Evolutionary conservation across 805 yeast species (phyloP), one percentile per base, ranked within the genome.

Genomic region (Wickerhamomyces alni): DNA sequence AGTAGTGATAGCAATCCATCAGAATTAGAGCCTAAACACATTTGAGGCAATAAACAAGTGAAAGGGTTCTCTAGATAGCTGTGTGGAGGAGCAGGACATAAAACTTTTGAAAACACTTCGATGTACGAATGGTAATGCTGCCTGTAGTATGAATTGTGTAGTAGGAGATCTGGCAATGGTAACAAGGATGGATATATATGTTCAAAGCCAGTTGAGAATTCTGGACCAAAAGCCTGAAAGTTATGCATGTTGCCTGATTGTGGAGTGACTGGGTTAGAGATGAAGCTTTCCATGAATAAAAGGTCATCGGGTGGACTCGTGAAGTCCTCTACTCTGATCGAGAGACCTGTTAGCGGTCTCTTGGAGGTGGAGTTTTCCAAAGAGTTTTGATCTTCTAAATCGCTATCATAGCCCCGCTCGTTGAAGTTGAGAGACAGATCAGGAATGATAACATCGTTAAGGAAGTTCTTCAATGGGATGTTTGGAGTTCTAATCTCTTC

Each of bases 11-110:
- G 57, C 13, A 83, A 55, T 5, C 66, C 67, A n/a, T 67, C 63
- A 0, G 83, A 72, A 5, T 76, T 74, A 42, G 72, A 67, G 18
- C 69, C 66, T 69, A 79, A 63, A 1, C 91, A 87, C 71, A 84
- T 67, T 48, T 73, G 74, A 0, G 93, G 91, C 11, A 85, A 58
- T 8, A 81, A 62, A 11, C 70, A 70, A 43, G 72, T 70, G 61
- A 82, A 83, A 0, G 94, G 94, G 48, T 82, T 80, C 13, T 74
- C 76, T 17, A 59, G 63, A 50, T 79, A 80, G 2, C 70, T 51
- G 8, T 65, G 54, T 3, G 72, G 64, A 9, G 86, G 86, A 0
- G 84, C 79, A 0, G 89, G 88, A 6, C 80, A 85, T 16, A 83
- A 65, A 19, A 71, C 63, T 28, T 67, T 68, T 2, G 89, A 74